These are phyloP conservation scores for Globisporangium spiculum DNA, from an alignment of 352 stramenopile species.

Conservation along the genomic window DNA sequence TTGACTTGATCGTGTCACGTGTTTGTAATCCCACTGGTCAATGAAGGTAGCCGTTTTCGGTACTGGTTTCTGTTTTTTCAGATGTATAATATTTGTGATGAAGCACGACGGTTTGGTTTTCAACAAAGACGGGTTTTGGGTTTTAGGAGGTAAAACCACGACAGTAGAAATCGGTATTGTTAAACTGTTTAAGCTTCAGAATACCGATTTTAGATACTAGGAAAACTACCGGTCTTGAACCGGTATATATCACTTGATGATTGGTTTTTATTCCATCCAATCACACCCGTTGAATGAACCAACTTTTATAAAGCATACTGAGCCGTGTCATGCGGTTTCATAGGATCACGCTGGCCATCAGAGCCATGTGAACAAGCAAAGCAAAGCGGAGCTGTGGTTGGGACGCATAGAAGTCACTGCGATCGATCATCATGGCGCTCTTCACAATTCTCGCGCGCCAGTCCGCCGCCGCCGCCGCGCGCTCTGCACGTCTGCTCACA, in stretches of 20 bases:
- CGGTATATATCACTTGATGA: not conserved
- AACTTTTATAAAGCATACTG: not conserved
- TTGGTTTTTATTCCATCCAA: not conserved
- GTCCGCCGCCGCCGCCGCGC: not conserved
- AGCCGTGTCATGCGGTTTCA: not conserved
- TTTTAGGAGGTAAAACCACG: too few species aligned
- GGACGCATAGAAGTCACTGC: not conserved
- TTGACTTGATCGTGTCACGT: not conserved
- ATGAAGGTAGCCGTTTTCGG: too few species aligned
- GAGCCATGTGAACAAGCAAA: not conserved
- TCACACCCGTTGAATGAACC: not conserved
- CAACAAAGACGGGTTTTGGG: too few species aligned
- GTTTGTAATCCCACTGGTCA: too few species aligned
- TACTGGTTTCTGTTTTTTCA: too few species aligned
- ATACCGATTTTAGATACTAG: too few species aligned
- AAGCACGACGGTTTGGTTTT: too few species aligned
- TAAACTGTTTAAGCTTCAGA: too few species aligned
- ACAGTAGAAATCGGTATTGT: too few species aligned
- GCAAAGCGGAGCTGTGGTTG: not conserved
- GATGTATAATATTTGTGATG: too few species aligned
- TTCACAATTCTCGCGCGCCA: not conserved
- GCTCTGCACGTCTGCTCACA: constrained; percentile 2
- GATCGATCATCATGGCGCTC: not conserved
- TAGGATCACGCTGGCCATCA: not conserved
- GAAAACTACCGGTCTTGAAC: too few species aligned